Evolutionary conservation across 2,329 filamentous ascomycete genomes (phyloP), one percentile per base, ranked within the genome.

Genomic region (Fusarium redolens): DNA sequence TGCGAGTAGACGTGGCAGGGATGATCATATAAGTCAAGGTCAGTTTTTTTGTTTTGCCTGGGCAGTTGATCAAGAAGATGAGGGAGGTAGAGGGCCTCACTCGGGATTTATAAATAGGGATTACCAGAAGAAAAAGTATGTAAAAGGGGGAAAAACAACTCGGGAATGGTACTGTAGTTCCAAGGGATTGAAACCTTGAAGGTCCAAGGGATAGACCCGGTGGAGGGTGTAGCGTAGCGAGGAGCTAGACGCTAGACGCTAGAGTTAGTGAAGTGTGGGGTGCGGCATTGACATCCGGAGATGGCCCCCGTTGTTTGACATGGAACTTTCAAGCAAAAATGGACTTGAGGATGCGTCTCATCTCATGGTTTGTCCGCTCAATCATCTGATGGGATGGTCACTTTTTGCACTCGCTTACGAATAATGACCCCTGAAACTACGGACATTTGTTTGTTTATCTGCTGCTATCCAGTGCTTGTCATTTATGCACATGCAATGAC

Each of bases 211-310:
- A 54, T 30, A 35, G 35, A 50, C 56, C 61, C 44, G 48, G 44
- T 47, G 38, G 54, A 68, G 57, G 48, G 65, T 52, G 65, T 60
- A 52, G 22, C 41, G 40, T 58, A 38, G 50, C 13, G 28, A 22
- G 22, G 22, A 51, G 22, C 22, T 40, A 66, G 43, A 41, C 56
- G 33, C 54, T 48, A 28, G 30, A 35, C 22, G 31, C 22, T 51
- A 57, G 44, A 58, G 51, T 51, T 64, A 64, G 64, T 54, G 69
- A 61, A 72, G 71, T 58, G 55, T 58, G 69, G 70, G 65, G 70
- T 72, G 56, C 71, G 71, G 71, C 71, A 73, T 74, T 74, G 68
- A 72, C 71, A 69, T 65, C 71, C 71, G 71, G 65, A 61, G 65
- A 43, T 63, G 58, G 68, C 44, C 67, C 54, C 56, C 67, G 69